Conservation (phyloP, 1,284 basidiomycete genomes). For the Trametes versicolor region DNA sequence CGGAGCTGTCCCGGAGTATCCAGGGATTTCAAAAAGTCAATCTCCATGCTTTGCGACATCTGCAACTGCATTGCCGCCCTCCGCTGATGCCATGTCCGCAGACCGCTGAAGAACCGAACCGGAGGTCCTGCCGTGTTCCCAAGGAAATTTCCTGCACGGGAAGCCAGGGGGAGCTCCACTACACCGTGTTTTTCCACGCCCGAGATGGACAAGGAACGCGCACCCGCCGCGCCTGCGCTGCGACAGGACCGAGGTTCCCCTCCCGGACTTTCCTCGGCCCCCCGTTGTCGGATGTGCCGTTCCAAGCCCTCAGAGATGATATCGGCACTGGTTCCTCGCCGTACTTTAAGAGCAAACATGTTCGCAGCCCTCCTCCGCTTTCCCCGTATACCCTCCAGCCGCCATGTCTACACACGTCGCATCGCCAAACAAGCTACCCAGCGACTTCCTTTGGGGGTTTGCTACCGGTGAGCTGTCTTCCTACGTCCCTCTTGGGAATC, state of each 20-base stretch:
- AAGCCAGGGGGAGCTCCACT: conserved; percentile 15
- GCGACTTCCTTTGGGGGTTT: conserved; percentile 77
- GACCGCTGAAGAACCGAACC: conserved; percentile 1
- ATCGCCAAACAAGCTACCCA: conserved; percentile 48
- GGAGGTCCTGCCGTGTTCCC: conserved; percentile 11
- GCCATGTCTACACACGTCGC: conserved; percentile 37
- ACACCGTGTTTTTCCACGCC: conserved; percentile 26
- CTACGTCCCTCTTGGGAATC: conserved; percentile 8
- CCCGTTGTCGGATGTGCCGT: conserved; percentile 44
- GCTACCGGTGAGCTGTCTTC: conserved; percentile 61
- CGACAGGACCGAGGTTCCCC: conserved; percentile 29
- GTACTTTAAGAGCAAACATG: conserved; percentile 42
- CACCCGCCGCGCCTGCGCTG: conserved; percentile 20
- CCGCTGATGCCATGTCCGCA: conserved; percentile 5
- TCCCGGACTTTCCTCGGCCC: conserved; percentile 45
- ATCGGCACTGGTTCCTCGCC: conserved; percentile 41
- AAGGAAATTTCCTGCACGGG: conserved; percentile 28
- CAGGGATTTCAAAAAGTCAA: conserved; percentile 31
- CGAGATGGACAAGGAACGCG: conserved; percentile 17
- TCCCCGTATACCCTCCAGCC: conserved; percentile 36
- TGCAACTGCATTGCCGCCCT: conserved; percentile 9
- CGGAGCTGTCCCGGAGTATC: conserved; percentile 35
- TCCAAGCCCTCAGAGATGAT: conserved; percentile 43
- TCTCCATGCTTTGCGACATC: conserved; percentile 11
- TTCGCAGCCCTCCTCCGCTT: conserved; percentile 31